A percentile compares a stretch with the other conserved stretches of the same genome.
These are phyloP conservation scores for Fraxinus paxiana DNA, from an alignment of 305 asterid genomes.

Conservation along the genomic window DNA sequence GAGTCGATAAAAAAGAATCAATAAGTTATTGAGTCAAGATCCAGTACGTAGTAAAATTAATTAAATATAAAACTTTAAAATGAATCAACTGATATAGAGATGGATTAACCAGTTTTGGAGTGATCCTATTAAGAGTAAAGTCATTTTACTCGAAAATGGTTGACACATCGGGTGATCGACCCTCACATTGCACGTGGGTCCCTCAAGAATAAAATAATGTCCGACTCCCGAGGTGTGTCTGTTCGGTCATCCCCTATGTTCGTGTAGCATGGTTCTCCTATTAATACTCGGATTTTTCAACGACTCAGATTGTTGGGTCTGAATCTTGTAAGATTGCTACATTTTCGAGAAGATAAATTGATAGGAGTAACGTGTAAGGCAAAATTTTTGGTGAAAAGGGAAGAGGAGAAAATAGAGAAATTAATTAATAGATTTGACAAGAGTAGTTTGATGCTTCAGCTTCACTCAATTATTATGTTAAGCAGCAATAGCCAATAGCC, in stretches of 20 bases:
- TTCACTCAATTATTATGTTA: neutral
- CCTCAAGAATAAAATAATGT: too few relatives aligned
- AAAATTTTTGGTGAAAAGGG: neutral
- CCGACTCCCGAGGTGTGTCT: too few relatives aligned
- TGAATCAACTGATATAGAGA: neutral
- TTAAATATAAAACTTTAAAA: neutral
- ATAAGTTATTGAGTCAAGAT: neutral
- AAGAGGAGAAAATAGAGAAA: neutral
- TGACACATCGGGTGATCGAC: too few relatives aligned
- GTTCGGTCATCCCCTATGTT: too few relatives aligned
- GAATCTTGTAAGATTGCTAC: neutral
- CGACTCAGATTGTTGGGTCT: neutral
- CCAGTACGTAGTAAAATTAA: neutral
- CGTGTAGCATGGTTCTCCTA: too few relatives aligned
- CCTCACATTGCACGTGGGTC: too few relatives aligned
- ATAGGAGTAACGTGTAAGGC: neutral
- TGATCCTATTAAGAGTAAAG: too few relatives aligned
- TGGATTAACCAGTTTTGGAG: neutral
- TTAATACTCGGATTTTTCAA: neutral
- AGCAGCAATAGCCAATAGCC: neutral
- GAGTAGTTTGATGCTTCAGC: neutral
- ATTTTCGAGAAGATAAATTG: neutral
- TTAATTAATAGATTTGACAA: neutral
- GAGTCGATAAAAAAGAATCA: neutral
- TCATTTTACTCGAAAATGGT: too few relatives aligned